Evolutionary conservation across 2,329 filamentous ascomycete species (phyloP).

Genomic region (Ophiostoma himal-ulmi): DNA sequence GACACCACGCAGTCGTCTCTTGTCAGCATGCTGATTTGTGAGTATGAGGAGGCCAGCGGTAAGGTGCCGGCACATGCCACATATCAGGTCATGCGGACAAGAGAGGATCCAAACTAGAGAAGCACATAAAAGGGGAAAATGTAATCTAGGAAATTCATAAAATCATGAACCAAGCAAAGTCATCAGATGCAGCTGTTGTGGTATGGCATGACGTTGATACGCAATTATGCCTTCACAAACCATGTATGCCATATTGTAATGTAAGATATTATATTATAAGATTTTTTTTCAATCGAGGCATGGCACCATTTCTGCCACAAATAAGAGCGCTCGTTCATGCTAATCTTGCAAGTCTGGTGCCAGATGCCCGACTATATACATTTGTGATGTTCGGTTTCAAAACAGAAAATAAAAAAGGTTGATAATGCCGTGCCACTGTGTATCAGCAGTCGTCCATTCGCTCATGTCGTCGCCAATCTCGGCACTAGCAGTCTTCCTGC

Average conservation of each 20-base stretch:
- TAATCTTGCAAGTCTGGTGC: neutral
- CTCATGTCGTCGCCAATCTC: neutral
- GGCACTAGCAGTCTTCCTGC: neutral
- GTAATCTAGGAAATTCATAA: neutral
- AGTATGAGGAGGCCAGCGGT: slow-evolving; percentile 88
- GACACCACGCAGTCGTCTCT: slow-evolving; percentile 86
- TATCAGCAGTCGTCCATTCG: neutral
- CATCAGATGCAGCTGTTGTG: neutral
- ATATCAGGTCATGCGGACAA: slow-evolving; percentile 54
- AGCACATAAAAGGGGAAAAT: neutral
- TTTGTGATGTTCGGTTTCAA: neutral
- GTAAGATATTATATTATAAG: slow-evolving; percentile 1
- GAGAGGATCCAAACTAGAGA: slow-evolving; percentile 41
- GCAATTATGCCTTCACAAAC: too few species aligned
- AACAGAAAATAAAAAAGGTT: neutral
- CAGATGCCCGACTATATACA: slow-evolving; percentile 4
- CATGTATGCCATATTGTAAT: neutral
- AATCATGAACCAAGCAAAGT: neutral
- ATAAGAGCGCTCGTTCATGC: neutral
- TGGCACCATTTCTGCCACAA: neutral
- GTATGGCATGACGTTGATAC: neutral
- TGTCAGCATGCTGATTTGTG: slow-evolving; percentile 83
- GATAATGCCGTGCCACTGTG: neutral
- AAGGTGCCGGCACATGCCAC: slow-evolving; percentile 81
- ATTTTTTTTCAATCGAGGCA: neutral